These are phyloP conservation scores for Xylaria sp. DNA, from an alignment of 2,329 filamentous ascomycete genomes.

Conservation along the genomic window DNA sequence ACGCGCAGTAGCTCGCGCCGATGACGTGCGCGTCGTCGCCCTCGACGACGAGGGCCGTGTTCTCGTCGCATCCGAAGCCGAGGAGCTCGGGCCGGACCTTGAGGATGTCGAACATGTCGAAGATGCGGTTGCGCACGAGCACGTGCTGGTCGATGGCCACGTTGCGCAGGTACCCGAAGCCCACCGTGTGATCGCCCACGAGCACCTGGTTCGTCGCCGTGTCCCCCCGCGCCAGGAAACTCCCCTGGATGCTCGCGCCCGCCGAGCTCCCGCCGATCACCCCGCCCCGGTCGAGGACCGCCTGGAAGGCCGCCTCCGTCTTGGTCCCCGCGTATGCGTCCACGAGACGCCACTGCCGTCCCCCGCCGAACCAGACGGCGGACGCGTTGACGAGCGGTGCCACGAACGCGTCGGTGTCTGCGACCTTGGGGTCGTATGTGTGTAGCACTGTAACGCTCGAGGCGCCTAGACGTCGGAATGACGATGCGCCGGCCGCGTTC, in stretches of 20 bases:
- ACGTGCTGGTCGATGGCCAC: constrained; percentile 49
- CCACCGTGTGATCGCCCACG: constrained; percentile 48
- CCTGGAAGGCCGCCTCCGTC: constrained; percentile 44
- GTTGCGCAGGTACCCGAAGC: constrained; percentile 47
- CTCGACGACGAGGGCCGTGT: constrained; percentile 48
- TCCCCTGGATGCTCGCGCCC: constrained; percentile 48
- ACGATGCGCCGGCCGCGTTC: constrained; percentile 40
- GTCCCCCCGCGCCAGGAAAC: constrained; percentile 48
- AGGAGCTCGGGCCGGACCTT: constrained; percentile 46
- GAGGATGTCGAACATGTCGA: constrained; percentile 51
- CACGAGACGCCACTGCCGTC: constrained; percentile 49
- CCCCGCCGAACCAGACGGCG: constrained; percentile 49
- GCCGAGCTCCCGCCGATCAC: constrained; percentile 46
- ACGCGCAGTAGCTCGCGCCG: constrained; percentile 46
- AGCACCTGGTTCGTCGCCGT: constrained; percentile 47
- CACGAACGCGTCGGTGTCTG: constrained; percentile 48
- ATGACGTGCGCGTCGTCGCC: constrained; percentile 45
- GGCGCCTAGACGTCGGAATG: constrained; percentile 46
- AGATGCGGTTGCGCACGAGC: constrained; percentile 46
- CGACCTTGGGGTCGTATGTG: constrained; percentile 46
- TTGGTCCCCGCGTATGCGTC: constrained; percentile 49
- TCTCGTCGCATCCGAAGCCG: constrained; percentile 48
- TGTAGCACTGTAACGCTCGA: constrained; percentile 47
- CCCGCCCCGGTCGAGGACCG: constrained; percentile 46
- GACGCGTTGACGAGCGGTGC: constrained; percentile 41